Evolutionary conservation across 2,329 filamentous ascomycete species (phyloP), one percentile per base, ranked within the genome.

Genomic region (Sporothrix variecibatus): DNA sequence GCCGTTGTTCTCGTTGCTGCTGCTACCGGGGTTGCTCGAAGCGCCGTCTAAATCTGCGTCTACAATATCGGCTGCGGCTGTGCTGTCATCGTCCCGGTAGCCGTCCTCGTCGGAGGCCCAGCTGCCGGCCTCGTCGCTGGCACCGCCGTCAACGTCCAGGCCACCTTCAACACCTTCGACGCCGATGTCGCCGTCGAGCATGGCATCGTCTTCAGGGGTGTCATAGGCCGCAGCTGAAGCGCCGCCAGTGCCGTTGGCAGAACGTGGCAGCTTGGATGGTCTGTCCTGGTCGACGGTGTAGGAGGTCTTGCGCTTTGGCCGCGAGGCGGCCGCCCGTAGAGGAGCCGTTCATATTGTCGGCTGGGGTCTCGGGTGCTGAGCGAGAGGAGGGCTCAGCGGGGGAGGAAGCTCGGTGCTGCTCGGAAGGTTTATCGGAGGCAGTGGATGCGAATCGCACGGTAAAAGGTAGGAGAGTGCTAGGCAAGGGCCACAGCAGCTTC

Each of bases 221-320:
- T 62, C 34, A 8, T 23, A 51, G 34, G 38, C 67, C 28, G 31
- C 17, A 3, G 40, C 72, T 5, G 34, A 34, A 34, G 34, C 8
- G 43, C 40, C 38, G 49, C 56, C 74, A 9, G 17, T 38, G 53
- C 75, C 74, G 72, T 77, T 79, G 28, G 78, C 46, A 5, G 78
- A 73, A 23, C 77, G 78, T 43, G 75, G 77, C 60, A 78, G 72
- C 73, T 80, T 80, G 9, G 78, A 67, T 11, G 79, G 79, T 6
- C 79, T 78, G 68, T 73, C 75, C 40, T 75, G 76, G 72, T 75
- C 73, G 34, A 70, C 72, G 3, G 69, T 62, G 40, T 76, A 74
- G 17, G 78, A 76, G 28, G 78, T 75, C 75, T 79, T 79, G 56
- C 79, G 78, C 77, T 80, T 80, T 26, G 74, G 73, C 60, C 78